phyloP scores from a whole-genome alignment of 2,329 filamentous ascomycete species.

The Paracoccidioides lutzii region DNA sequence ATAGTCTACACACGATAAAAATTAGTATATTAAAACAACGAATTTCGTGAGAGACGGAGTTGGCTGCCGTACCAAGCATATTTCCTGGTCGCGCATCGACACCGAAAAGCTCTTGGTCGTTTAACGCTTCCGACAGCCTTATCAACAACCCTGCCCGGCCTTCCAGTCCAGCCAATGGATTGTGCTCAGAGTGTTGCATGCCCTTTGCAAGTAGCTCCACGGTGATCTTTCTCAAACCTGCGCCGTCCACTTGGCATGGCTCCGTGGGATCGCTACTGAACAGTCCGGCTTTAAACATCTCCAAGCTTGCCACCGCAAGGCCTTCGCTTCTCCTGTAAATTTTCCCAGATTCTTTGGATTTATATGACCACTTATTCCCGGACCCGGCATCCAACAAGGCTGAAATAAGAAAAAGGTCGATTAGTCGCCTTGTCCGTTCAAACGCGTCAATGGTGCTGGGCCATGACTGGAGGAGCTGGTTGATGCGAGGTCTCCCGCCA shows the following conservation, averaged over 20 bases:
- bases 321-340: constrained; percentile 78
- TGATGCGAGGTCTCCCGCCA: constrained; percentile 39
- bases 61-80: constrained; percentile 59
- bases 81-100: constrained; percentile 75
- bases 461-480: constrained; percentile 36
- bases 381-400: constrained; percentile 60
- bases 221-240: constrained; percentile 61
- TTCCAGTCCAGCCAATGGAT: constrained; percentile 72
- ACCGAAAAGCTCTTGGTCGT: constrained; percentile 74
- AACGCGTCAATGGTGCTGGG: constrained; percentile 29
- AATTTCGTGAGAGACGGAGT: constrained; percentile 3
- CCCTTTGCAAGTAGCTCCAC: constrained; percentile 63
- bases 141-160: constrained; percentile 70
- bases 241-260: constrained; percentile 80
- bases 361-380: constrained; percentile 83
- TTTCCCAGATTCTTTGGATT: constrained; percentile 74
- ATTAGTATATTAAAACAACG: background rate
- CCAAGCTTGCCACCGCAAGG: constrained; percentile 61
- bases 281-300: constrained; percentile 87
- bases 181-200: constrained; percentile 69
- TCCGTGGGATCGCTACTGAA: constrained; percentile 75
- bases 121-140: constrained; percentile 60
- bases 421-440: constrained; percentile 41
- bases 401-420: constrained; percentile 51
- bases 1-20: constrained; percentile 50